Evolutionary conservation across 2,329 filamentous ascomycete species (phyloP).

Genomic region (Monascus ruber): DNA sequence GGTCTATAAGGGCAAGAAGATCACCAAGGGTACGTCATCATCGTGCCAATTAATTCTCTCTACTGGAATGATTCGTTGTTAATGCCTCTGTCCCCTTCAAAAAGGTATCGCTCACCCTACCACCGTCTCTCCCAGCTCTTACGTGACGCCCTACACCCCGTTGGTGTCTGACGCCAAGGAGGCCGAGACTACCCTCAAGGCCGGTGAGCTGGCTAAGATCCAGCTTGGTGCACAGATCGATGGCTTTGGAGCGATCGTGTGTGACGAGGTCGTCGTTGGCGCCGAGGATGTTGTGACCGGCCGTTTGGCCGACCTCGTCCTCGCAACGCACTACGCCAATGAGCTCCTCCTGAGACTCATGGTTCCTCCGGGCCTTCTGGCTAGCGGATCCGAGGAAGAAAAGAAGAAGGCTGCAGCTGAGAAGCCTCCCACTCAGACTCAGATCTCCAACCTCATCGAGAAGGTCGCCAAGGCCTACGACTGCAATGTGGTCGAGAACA

Average conservation of each 20-base stretch:
- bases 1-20: conserved; percentile 98
- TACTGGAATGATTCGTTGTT: neutral
- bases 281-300: conserved; percentile 56
- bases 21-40: conserved; percentile 61
- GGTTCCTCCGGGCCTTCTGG: conserved; percentile 77
- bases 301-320: conserved; percentile 71
- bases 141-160: conserved; percentile 94
- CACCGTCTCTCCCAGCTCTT: conserved; percentile 85
- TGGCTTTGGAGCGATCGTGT: conserved; percentile 91
- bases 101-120: conserved; percentile 83
- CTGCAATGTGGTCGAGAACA: conserved; percentile 91
- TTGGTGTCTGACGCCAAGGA: conserved; percentile 77
- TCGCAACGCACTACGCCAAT: conserved; percentile 91
- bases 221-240: conserved; percentile 98
- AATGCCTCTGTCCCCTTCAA: neutral
- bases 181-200: conserved; percentile 66
- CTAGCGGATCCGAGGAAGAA: conserved; percentile 79
- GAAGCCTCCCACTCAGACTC: conserved; percentile 73
- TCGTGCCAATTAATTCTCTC: conserved; percentile 1
- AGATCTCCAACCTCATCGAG: conserved; percentile 79
- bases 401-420: conserved; percentile 78
- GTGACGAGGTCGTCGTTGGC: conserved; percentile 74
- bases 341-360: conserved; percentile 86
- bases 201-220: conserved; percentile 86
- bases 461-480: conserved; percentile 87